These are phyloP conservation scores for Aspergillus clavatus DNA, from an alignment of 2,329 filamentous ascomycete species.

Conservation along the genomic window DNA sequence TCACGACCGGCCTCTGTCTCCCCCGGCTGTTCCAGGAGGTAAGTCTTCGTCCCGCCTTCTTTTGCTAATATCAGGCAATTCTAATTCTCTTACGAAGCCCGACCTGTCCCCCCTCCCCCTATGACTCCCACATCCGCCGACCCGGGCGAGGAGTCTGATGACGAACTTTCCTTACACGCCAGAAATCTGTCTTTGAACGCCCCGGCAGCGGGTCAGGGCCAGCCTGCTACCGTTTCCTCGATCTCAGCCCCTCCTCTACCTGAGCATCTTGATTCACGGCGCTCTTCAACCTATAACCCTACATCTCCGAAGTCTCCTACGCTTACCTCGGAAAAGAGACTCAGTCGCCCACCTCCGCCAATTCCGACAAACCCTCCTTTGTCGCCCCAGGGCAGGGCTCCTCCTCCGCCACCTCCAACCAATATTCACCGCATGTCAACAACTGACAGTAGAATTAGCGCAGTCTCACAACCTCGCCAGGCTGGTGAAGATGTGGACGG, in stretches of 20 bases:
- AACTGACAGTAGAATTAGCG: constrained; percentile 46
- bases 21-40: constrained; percentile 50
- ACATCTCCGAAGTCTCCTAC: constrained; percentile 36
- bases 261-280: constrained; percentile 37
- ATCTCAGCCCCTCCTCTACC: constrained; percentile 42
- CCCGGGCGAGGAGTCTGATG: constrained; percentile 80
- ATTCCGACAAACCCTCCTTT: constrained; percentile 38
- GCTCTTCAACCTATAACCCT: constrained; percentile 38
- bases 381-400: constrained; percentile 54
- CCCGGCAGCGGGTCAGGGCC: constrained; percentile 36
- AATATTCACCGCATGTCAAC: constrained; percentile 56
- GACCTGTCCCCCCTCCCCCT: constrained; percentile 54
- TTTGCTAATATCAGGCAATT: constrained; percentile 20
- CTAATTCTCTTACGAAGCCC: constrained; percentile 47
- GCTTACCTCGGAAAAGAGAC: constrained; percentile 35
- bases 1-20: constrained; percentile 31
- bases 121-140: constrained; percentile 60
- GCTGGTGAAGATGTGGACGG: constrained; percentile 62
- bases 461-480: constrained; percentile 42
- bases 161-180: constrained; percentile 65
- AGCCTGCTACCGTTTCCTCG: constrained; percentile 45
- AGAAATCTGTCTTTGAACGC: constrained; percentile 43
- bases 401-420: constrained; percentile 58
- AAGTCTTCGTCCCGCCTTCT: constrained; percentile 34
- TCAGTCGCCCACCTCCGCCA: constrained; percentile 42